Evolutionary conservation across 2,329 filamentous ascomycete genomes (phyloP).

Genomic region (Fusarium nanum): DNA sequence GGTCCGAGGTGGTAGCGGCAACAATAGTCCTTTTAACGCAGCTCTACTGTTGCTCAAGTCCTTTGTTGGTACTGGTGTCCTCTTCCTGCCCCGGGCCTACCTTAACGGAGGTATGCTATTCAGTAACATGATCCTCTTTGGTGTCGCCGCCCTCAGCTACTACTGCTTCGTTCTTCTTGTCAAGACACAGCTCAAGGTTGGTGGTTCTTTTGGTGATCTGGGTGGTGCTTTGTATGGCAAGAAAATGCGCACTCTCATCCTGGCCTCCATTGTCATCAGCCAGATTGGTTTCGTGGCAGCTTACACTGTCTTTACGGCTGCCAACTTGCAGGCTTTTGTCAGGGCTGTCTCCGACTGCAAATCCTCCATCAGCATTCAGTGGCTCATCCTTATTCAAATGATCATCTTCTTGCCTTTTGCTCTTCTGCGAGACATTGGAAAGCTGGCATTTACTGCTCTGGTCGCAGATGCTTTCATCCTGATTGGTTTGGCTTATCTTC

Average conservation of each 20-base stretch:
- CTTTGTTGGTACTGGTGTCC: conserved; percentile 94
- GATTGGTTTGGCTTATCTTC: conserved; percentile 90
- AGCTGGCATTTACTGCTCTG: conserved; percentile 93
- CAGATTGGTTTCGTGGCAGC: conserved; percentile 95
- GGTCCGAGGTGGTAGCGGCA: conserved; percentile 77
- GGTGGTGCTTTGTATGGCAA: conserved; percentile 91
- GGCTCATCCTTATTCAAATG: conserved; percentile 94
- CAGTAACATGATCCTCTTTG: conserved; percentile 89
- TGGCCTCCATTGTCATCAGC: conserved; percentile 91
- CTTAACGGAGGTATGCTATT: conserved; percentile 98
- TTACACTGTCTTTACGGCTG: conserved; percentile 96
- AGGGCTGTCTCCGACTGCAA: conserved; percentile 90
- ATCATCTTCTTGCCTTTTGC: conserved; percentile 94
- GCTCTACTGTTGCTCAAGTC: conserved; percentile 92
- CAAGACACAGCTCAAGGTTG: conserved; percentile 83
- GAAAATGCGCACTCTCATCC: conserved; percentile 88
- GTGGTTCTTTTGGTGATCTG: conserved; percentile 98
- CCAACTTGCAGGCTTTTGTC: conserved; percentile 95
- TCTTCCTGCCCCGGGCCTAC: conserved; percentile 93
- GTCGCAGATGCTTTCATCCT: conserved; percentile 95
- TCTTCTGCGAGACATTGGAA: conserved; percentile 94
- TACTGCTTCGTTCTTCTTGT: conserved; percentile 98
- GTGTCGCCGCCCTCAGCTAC: conserved; percentile 88
- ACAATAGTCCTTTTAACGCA: conserved; percentile 81
- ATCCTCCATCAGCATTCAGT: conserved; percentile 85